Conservation (phyloP, 345 rosid genomes). For the Cardiospermum halicacabum region DNA sequence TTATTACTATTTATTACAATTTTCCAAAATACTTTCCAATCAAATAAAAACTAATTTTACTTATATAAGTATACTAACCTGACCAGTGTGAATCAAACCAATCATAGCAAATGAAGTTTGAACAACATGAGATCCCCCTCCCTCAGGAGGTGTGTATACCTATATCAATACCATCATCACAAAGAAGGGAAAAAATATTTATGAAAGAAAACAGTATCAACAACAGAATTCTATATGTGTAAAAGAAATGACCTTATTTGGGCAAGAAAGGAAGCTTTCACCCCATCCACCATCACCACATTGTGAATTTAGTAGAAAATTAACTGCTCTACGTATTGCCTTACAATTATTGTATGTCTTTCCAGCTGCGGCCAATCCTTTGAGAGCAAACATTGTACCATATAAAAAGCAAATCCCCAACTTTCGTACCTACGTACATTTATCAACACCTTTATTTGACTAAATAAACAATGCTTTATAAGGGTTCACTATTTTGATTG, state of each 20-base stretch:
- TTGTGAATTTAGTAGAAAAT: constrained; percentile 35
- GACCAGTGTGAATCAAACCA: constrained; percentile 9
- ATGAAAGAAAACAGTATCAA: too few relatives aligned
- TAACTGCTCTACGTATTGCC: constrained; percentile 27
- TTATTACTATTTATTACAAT: too few relatives aligned
- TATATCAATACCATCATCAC: background rate
- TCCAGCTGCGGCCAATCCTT: constrained; percentile 39
- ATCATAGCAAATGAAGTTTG: background rate
- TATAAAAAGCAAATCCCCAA: constrained; percentile 46
- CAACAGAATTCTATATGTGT: too few relatives aligned
- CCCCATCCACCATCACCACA: constrained; percentile 49
- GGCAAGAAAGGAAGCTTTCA: constrained; percentile 40
- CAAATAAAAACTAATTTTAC: too few relatives aligned
- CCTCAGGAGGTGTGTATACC: background rate
- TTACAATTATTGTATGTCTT: constrained; percentile 26
- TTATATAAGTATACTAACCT: background rate
- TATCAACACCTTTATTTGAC: background rate
- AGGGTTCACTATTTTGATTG: too few relatives aligned
- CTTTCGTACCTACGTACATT: constrained; percentile 30
- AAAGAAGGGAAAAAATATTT: background rate
- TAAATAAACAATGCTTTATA: too few relatives aligned
- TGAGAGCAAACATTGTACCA: constrained; percentile 37
- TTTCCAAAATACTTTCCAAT: too few relatives aligned
- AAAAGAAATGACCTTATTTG: constrained; percentile 23
- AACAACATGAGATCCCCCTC: background rate